Evolutionary conservation across 129 eudicot genomes (phyloP).

Genomic region (Saussurea involucrata): DNA sequence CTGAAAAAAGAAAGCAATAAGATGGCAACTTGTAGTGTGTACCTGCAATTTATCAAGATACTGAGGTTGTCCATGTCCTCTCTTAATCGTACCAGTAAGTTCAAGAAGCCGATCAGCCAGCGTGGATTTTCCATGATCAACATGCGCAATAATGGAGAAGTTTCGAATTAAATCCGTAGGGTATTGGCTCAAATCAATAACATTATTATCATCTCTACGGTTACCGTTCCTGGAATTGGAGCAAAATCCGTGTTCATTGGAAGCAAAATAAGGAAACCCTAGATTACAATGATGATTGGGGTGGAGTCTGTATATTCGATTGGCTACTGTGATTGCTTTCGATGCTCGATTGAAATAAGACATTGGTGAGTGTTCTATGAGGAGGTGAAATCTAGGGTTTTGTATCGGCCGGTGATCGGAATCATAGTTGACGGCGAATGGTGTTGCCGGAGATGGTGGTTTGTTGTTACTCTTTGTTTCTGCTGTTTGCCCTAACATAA

Average conservation of each 20-base stretch:
- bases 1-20: not conserved
- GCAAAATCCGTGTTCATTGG: constrained; percentile 42
- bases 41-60: constrained; percentile 96
- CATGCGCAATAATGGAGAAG: constrained; percentile 94
- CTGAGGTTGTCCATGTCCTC: constrained; percentile 91
- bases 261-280: constrained; percentile 18
- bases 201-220: constrained; percentile 48
- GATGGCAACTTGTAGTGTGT: not conserved
- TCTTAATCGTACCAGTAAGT: constrained; percentile 82
- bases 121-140: constrained; percentile 96
- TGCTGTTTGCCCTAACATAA: constrained; percentile 25
- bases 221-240: constrained; percentile 42
- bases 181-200: constrained; percentile 63
- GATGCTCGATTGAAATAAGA: constrained; percentile 35
- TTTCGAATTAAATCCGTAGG: constrained; percentile 77
- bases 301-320: not conserved
- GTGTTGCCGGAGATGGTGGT: not conserved
- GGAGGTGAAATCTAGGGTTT: constrained; percentile 16
- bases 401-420: constrained; percentile 4
- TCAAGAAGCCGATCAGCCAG: constrained; percentile 94
- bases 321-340: constrained; percentile 35
- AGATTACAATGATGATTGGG: not conserved
- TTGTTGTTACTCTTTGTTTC: not conserved
- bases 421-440: constrained; percentile 10
- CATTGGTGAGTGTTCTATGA: constrained; percentile 31